Evolutionary conservation across 176 grass and related monocot species (phyloP).

Genomic region (Elaeis guineensis): DNA sequence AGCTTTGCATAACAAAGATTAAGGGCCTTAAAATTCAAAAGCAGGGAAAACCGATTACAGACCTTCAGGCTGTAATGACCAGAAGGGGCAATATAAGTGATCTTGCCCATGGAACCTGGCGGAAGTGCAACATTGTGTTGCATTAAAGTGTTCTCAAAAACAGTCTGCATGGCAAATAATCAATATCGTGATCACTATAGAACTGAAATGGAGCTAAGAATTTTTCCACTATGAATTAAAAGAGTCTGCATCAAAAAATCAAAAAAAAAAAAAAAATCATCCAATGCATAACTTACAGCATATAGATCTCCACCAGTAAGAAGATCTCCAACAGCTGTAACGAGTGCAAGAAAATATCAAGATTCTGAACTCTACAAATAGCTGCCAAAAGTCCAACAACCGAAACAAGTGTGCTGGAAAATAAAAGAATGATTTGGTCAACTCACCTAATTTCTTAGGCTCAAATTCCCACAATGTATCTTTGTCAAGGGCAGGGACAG

Average conservation of each 20-base stretch:
- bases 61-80: constrained; percentile 74
- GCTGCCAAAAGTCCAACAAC: constrained; percentile 49
- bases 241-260: too few relatives aligned
- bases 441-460: constrained; percentile 58
- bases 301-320: constrained; percentile 76
- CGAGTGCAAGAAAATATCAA: constrained; percentile 1
- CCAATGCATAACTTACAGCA: constrained; percentile 37
- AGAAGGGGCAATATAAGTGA: constrained; percentile 50
- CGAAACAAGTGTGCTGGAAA: constrained; percentile 26
- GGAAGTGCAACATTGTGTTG: constrained; percentile 66
- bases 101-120: constrained; percentile 78
- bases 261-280: too few relatives aligned
- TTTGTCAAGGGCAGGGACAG: constrained; percentile 86
- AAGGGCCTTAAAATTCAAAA: constrained; percentile 5
- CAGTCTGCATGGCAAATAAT: constrained; percentile 27
- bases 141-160: constrained; percentile 75
- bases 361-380: too few relatives aligned
- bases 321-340: constrained; percentile 49
- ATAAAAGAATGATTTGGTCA: neutral
- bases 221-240: too few relatives aligned
- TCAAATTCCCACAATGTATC: constrained; percentile 67
- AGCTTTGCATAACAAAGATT: neutral
- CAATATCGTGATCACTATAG: constrained; percentile 16
- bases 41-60: constrained; percentile 2
- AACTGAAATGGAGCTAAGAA: neutral